Base-by-base conservation (phyloP, 805 yeast species). In the Wickerhamiella sergipiensis region DNA sequence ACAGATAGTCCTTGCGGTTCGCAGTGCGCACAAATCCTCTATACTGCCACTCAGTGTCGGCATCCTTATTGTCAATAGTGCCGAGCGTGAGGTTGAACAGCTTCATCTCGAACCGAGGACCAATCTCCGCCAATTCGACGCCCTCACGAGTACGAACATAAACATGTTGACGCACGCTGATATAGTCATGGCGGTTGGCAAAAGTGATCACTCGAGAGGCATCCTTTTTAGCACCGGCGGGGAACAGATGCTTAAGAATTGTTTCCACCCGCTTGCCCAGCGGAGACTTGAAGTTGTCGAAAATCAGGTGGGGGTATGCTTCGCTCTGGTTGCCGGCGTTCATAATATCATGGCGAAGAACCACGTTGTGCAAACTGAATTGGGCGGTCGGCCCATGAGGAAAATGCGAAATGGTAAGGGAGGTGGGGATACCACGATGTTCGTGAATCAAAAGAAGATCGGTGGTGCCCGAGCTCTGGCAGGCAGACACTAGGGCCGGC, bases 51-150 rank as follows among this genome's bases (percentile, higher is more conserved):
- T 92, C 99, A n/a, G 86, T 79, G 62, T 92, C 98, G 10, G 97
- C 95, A 66, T 92, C 97, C 69, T 85, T 85, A 65, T 90, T 88
- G 59, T 92, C 98, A 55, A 90, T 67, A 43, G 95, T 86, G 2
- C 99, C 97, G 58, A 92, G 73, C 61, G 81, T 77, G 57, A 92
- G 70, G 66, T 90, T 97, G 65, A 80, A 92, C 57, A 92, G 70
- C 64, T 88, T 78, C 97, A 92, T 89, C 68, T 92, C 98, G 61
- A 92, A 92, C 55, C 99, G 74, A n/a, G 99, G 99, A 0, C 99
- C 99, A 38, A 92, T 84, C 65, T 92, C 99, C 52, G 96, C 89
- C 51, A 92, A 68, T 65, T 92, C 97, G 1, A 88, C 95, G 17
- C 76, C 77, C 55, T 88, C 95, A 58, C 83, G 81, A 0, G 96